Base-by-base conservation (phyloP, 331 rosid genomes). In the Cydonia oblonga region DNA sequence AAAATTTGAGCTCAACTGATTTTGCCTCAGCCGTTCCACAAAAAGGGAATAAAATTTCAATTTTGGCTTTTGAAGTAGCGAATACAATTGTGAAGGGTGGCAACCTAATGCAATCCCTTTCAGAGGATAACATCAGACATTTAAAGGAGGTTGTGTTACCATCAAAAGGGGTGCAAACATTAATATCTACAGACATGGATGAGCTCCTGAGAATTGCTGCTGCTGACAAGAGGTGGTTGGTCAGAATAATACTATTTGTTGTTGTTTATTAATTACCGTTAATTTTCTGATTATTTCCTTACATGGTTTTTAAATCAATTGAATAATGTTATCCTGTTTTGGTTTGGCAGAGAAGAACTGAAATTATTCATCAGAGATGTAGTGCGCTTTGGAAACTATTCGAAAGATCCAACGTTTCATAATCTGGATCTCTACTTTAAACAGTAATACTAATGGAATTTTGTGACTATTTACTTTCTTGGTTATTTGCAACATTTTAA, bases 351-450 rank as follows among this genome's bases (percentile, higher is more conserved):
- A 84, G 97, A 95, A 78, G 99, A 95, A 71, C 81, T 95, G 82
- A 88, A 85, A 82, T 80, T 90, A 32, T 91, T 95, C 81, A 84
- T 92, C 7, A 88, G 99, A 58, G 99, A 95, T 84, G 97, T 95
- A 64, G 96, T 95, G 32, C 97, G 99, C 20, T 95, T 95, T 82
- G 99, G 99, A 76, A 95, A 95, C 87, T 96, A 93, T 66, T 95
- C 97, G 67, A 91, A 88, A 86, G 99, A 91, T 87, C 99, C 99
- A 77, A 96, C 83, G 67, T 95, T 97, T 97, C 99, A 95, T 81
- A 83, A 95, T 75, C 80, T 95, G 78, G 84, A 95, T 75, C 93
- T 97, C 84, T 95, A 90, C 78, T 95, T 95, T 81, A 93, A 88
- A 33, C 86, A 88, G 99, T 95, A 91, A 86, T 22, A 58, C 9